Base-by-base conservation (phyloP, 768 basidiomycete species). In the Suillus subaureus region DNA sequence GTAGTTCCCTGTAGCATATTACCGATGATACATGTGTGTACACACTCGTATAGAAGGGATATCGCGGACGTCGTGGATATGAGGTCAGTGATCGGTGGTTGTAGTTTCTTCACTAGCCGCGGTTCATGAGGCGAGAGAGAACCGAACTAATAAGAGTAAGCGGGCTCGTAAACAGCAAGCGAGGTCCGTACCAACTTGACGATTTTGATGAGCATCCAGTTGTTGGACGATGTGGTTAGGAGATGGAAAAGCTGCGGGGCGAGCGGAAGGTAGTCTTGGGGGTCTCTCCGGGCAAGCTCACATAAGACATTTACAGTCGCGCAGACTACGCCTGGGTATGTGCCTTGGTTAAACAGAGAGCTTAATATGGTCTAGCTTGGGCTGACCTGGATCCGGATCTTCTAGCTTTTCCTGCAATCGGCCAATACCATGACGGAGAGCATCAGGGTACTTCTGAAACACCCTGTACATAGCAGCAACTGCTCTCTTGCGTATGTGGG, bases 201-300 rank as follows among this genome's bases (percentile, higher is more conserved):
- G 62, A 99, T 91, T 79, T 99, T 99, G 77, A 99, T 99, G 66
- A 99, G 85, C 94, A 99, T 97, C 97, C 97, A 99, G 71, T 99
- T 99, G 77, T 99, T 99, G 12, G 93, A 91, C 13, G 95, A 95
- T 2, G 90, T 94, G 0, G 94, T 97, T 66, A 99, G 80, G 13
- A 99, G 84, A 71, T 93, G 94, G 77, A 99, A 99, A 62, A 99
- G 77, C 70, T 93, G 92, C 12, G 97, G 97, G 2, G 97, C 97
- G 47, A 99, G 79, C 4, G 89, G 82, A 9, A 99, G 83, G 73
- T 94, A 96, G 66, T 92, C 91, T 65, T 81, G 79, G 9, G 96
- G 94, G 67, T 89, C 89, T 54, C 85, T 82, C 64, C 93, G 86
- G 15, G 93, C 91, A 43, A 98, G 83, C 78, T 99, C 97, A 74